A percentile compares a stretch with the other conserved stretches of the same genome.
phyloP scores from a whole-genome alignment of 768 basidiomycete genomes.

The Pisolithus tinctorius region DNA sequence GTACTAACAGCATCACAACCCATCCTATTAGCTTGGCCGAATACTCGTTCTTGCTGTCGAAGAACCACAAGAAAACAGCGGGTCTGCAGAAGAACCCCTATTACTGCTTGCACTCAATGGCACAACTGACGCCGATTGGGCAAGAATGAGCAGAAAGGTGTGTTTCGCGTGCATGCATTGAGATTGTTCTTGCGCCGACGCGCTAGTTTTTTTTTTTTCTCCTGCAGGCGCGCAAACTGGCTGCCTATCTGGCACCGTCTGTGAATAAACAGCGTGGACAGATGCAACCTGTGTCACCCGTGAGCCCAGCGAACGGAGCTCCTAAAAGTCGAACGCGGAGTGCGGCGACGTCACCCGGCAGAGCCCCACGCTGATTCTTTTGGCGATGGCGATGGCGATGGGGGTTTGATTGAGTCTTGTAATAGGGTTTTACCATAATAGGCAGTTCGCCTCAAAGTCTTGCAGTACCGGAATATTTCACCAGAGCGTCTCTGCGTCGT shows the following conservation, averaged over 20 bases:
- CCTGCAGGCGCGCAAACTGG: conserved; percentile 26
- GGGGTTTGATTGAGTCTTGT: no score
- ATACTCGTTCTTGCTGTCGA: conserved; percentile 64
- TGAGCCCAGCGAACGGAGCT: conserved; percentile 4
- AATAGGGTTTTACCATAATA: no score
- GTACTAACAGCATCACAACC: neutral
- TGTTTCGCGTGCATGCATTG: conserved; percentile 4
- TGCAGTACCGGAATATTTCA: no score
- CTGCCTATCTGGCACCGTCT: conserved; percentile 27
- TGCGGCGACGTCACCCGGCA: conserved; percentile 23
- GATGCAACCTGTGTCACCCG: conserved; percentile 11
- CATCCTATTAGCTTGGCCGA: conserved; percentile 49
- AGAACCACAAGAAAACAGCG: conserved; percentile 20
- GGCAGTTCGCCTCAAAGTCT: no score
- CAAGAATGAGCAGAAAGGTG: conserved; percentile 57
- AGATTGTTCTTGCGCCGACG: neutral
- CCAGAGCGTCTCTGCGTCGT: no score
- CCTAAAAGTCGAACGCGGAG: conserved; percentile 22
- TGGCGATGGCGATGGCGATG: no score
- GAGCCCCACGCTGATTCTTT: conserved; percentile 2
- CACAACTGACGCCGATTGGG: conserved; percentile 57
- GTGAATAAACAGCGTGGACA: conserved; percentile 31
- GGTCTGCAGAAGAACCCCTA: conserved; percentile 39
- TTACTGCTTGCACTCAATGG: conserved; percentile 69
- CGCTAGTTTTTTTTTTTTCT: no score